phyloP scores from a whole-genome alignment of 352 stramenopile species.

The Pythium aquatile region DNA sequence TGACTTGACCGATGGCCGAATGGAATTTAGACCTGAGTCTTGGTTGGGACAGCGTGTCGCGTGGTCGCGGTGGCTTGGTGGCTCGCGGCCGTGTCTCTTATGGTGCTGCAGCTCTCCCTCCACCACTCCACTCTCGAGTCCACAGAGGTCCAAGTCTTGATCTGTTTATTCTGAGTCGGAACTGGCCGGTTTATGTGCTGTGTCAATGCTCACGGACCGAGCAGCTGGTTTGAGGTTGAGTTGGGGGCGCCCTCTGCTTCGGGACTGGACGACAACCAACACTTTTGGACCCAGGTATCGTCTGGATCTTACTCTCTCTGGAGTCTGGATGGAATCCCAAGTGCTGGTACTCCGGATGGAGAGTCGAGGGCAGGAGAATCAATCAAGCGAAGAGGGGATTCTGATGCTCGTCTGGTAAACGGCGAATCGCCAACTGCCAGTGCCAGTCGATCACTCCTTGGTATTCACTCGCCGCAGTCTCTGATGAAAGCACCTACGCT shows the following conservation, averaged over 20 bases:
- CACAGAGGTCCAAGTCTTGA: slow-evolving; percentile 16
- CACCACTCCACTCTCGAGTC: slow-evolving; percentile 14
- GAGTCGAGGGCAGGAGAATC: neutral
- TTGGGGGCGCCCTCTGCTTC: neutral
- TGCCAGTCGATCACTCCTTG: neutral
- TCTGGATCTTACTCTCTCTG: neutral
- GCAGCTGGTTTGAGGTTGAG: slow-evolving; percentile 21
- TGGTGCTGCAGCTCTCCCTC: slow-evolving; percentile 13
- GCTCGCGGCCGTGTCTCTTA: slow-evolving; percentile 24
- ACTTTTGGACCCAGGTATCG: neutral
- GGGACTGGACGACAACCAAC: neutral
- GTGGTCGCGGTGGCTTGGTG: slow-evolving; percentile 11
- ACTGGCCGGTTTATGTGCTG: slow-evolving; percentile 18
- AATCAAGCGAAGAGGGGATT: neutral
- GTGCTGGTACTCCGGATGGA: neutral
- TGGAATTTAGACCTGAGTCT: slow-evolving; percentile 7
- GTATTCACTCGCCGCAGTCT: neutral
- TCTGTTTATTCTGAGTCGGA: slow-evolving; percentile 30
- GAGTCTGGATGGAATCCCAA: neutral
- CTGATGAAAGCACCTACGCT: neutral
- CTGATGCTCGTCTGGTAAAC: neutral
- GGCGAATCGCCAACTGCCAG: slow-evolving; percentile 14
- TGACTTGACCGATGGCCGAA: slow-evolving; percentile 2
- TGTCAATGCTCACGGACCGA: slow-evolving; percentile 9
- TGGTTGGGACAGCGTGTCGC: slow-evolving; percentile 6